phyloP scores from a whole-genome alignment of 768 basidiomycete genomes.

The Mycena galericulata region DNA sequence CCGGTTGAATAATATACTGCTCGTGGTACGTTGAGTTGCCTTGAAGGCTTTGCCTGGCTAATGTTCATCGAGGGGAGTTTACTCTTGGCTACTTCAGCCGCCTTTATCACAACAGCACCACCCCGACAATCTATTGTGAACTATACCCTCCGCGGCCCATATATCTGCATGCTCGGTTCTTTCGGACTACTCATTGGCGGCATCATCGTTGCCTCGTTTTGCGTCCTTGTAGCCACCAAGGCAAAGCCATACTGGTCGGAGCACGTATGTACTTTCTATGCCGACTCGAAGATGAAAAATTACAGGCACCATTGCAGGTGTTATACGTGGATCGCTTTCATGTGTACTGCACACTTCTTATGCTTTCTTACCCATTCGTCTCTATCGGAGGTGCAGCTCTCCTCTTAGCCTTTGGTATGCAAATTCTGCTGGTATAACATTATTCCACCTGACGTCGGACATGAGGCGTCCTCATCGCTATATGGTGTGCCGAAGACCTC shows the following conservation, averaged over 20 bases:
- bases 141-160: conserved; percentile 18
- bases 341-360: conserved; percentile 14
- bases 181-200: conserved; percentile 11
- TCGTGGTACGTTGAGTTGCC: too few relatives aligned
- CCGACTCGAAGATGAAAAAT: background rate
- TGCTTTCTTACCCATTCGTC: conserved; percentile 10
- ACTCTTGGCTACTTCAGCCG: conserved; percentile 7
- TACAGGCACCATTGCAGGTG: background rate
- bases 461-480: background rate
- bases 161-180: conserved; percentile 17
- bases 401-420: conserved; percentile 4
- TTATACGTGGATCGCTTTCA: conserved; percentile 3
- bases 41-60: too few relatives aligned
- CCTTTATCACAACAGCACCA: conserved; percentile 18
- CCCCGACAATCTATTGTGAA: background rate
- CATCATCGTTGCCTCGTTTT: conserved; percentile 13
- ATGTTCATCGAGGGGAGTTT: too few relatives aligned
- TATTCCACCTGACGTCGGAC: background rate
- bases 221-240: background rate
- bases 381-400: conserved; percentile 14
- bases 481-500: conserved; percentile 6
- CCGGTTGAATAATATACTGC: too few relatives aligned
- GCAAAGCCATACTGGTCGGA: conserved; percentile 7
- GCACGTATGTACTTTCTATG: conserved; percentile 1
- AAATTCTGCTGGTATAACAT: background rate